Conservation (phyloP, 768 basidiomycete species). For the Rhodotorula kratochvilovae region DNA sequence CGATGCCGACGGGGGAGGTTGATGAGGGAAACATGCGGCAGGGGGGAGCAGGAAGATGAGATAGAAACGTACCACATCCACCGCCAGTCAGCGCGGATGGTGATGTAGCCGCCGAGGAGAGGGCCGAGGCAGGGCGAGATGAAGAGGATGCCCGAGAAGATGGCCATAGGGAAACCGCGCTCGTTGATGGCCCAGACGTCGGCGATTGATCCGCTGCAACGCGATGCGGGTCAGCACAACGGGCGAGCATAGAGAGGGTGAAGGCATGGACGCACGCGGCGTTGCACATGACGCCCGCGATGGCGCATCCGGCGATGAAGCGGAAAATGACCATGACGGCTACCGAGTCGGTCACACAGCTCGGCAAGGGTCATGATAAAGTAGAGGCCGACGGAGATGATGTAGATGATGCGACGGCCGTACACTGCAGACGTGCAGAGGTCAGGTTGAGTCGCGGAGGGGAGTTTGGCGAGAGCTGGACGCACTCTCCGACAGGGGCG, state of each 20-base stretch:
- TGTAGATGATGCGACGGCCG: constrained; percentile 44
- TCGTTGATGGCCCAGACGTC: constrained; percentile 42
- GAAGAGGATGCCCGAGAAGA: constrained; percentile 44
- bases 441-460: neutral
- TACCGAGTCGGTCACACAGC: constrained; percentile 40
- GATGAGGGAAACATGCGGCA: too few relatives aligned
- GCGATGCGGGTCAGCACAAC: too few relatives aligned
- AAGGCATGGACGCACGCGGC: neutral
- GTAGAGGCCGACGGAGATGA: constrained; percentile 43
- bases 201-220: neutral
- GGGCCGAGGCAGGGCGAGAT: constrained; percentile 54
- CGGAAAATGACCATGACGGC: constrained; percentile 45
- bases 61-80: constrained; percentile 54
- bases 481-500: constrained; percentile 39
- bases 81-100: constrained; percentile 56
- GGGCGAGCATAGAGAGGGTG: too few relatives aligned
- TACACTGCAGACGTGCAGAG: constrained; percentile 15
- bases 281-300: neutral
- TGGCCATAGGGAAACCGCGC: constrained; percentile 45
- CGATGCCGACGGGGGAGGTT: constrained; percentile 65
- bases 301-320: constrained; percentile 35
- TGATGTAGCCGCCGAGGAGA: constrained; percentile 59
- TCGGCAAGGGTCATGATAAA: constrained; percentile 47
- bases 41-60: too few relatives aligned
- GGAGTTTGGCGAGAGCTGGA: neutral